phyloP scores from a whole-genome alignment of 164 flowering plant species.

The Aristolochia contorta region DNA sequence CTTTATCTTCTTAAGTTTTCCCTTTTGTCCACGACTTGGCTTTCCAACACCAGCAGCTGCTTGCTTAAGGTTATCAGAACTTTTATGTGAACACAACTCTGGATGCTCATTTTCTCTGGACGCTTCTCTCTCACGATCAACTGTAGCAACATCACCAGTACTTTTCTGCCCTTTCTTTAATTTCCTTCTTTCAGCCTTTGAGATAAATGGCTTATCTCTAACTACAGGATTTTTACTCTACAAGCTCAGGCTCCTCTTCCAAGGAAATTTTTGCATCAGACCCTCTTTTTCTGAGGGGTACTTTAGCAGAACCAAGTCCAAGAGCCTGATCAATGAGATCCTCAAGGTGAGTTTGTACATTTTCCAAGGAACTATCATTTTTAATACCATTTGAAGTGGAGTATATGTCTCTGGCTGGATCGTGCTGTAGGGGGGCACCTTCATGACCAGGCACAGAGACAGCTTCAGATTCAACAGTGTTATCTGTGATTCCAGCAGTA shows the following conservation, averaged over 20 bases:
- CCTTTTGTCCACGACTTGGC: conserved; percentile 68
- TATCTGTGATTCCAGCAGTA: conserved; percentile 10
- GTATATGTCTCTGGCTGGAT: conserved; percentile 13
- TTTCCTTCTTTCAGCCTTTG: conserved; percentile 87
- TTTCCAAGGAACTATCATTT: conserved; percentile 11
- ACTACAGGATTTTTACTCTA: conserved; percentile 27
- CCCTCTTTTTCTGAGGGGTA: conserved; percentile 26
- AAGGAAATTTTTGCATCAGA: conserved; percentile 22
- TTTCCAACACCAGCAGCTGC: conserved; percentile 31
- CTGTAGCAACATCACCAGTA: conserved; percentile 14
- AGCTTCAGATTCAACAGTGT: conserved; percentile 10
- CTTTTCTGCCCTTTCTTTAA: conserved; percentile 62
- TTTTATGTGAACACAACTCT: conserved; percentile 22
- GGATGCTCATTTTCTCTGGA: conserved; percentile 16
- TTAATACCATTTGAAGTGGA: conserved; percentile 1
- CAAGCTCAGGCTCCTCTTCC: conserved; percentile 25
- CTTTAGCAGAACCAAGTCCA: conserved; percentile 62
- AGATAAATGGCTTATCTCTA: conserved; percentile 65
- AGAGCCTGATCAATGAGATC: conserved; percentile 88
- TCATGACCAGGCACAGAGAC: conserved; percentile 6
- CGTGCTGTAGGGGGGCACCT: conserved; percentile 8
- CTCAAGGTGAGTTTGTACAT: conserved; percentile 43
- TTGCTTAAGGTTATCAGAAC: conserved; percentile 24
- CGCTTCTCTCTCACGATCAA: conserved; percentile 28
- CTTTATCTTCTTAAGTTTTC: conserved; percentile 89